phyloP scores from a whole-genome alignment of 73 alveolate genomes.

The Paramecium octaurelia region DNA sequence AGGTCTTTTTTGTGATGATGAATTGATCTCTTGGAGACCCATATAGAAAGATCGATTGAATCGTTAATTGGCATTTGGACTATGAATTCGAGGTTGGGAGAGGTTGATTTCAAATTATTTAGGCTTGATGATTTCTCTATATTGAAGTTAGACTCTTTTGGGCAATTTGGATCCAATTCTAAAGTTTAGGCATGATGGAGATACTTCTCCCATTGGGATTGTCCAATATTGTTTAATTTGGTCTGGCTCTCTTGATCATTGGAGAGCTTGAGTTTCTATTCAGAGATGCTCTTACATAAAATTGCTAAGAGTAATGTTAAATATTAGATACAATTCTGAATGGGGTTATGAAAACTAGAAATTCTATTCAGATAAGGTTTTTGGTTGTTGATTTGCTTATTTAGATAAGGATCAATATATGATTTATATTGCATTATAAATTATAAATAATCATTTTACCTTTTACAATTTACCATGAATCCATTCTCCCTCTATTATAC shows the following conservation, averaged over 20 bases:
- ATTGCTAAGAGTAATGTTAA: neutral
- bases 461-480: neutral
- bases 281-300: neutral
- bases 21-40: neutral
- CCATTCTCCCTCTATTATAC: neutral
- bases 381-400: neutral
- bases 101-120: neutral
- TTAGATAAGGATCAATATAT: neutral
- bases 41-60: neutral
- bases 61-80: neutral
- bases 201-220: constrained; percentile 40
- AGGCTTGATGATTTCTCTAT: constrained; percentile 15
- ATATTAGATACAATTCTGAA: neutral
- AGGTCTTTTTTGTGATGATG: neutral
- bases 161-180: constrained; percentile 7
- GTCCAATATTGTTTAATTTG: neutral
- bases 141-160: constrained; percentile 1
- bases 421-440: neutral
- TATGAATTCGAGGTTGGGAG: constrained; percentile 40
- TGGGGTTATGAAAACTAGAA: neutral
- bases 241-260: neutral
- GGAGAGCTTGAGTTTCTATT: neutral
- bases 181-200: neutral
- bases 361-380: neutral
- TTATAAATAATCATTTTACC: neutral